A percentile compares a stretch with the other conserved stretches of the same genome.
These are phyloP conservation scores for Catenaria anguillulae DNA, from an alignment of 371 early-diverging fungal genomes.

Conservation along the genomic window DNA sequence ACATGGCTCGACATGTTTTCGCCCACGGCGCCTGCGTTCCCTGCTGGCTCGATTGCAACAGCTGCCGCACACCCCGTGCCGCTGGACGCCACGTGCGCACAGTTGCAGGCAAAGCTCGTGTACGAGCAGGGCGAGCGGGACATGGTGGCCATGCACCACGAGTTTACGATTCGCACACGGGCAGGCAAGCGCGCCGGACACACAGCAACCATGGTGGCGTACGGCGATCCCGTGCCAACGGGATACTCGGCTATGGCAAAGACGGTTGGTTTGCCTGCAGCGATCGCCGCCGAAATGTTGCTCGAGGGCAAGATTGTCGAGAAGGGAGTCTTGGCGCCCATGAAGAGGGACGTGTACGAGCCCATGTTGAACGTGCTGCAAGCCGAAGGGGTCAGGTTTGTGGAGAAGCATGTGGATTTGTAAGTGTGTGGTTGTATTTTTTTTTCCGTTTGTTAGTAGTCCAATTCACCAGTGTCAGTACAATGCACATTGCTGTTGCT, in stretches of 20 bases:
- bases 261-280: slow-evolving; percentile 95
- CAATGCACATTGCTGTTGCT: too few species aligned
- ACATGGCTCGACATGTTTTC: slow-evolving; percentile 17
- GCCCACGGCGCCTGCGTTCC: slow-evolving; percentile 6
- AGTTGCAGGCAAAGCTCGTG: slow-evolving; percentile 84
- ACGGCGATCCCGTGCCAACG: slow-evolving; percentile 55
- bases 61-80: slow-evolving; percentile 33
- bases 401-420: too few species aligned
- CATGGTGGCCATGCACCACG: slow-evolving; percentile 92
- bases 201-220: slow-evolving; percentile 81
- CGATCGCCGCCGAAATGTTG: slow-evolving; percentile 82
- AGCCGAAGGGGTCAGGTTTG: slow-evolving; percentile 72
- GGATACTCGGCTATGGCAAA: slow-evolving; percentile 93
- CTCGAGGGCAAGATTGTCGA: slow-evolving; percentile 62
- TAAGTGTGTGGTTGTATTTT: too few species aligned
- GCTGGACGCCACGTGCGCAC: slow-evolving; percentile 87
- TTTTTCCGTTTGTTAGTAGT: too few species aligned
- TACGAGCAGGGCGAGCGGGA: slow-evolving; percentile 86
- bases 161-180: slow-evolving; percentile 74
- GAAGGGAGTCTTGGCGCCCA: slow-evolving; percentile 87
- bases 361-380: slow-evolving; percentile 75
- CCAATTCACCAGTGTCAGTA: too few species aligned
- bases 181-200: slow-evolving; percentile 53
- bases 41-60: slow-evolving; percentile 62
- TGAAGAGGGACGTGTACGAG: slow-evolving; percentile 70